These are phyloP conservation scores for Syzygium syzygioides DNA, from an alignment of 441 rosid species.

Conservation along the genomic window DNA sequence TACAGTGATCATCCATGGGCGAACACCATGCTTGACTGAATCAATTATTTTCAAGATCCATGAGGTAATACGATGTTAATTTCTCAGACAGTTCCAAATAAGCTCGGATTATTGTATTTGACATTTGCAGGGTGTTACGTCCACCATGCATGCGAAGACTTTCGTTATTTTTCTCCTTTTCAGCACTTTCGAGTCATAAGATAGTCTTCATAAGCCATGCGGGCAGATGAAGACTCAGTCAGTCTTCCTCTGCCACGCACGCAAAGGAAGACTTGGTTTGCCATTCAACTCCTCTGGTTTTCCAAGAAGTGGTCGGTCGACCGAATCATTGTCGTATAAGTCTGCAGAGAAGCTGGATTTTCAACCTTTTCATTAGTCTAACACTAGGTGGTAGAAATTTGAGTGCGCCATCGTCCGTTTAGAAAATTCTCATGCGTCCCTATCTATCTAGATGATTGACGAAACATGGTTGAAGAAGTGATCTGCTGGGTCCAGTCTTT, in stretches of 20 bases:
- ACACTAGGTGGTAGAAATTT: neutral
- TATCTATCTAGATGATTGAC: neutral
- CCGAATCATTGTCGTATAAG: fast-evolving
- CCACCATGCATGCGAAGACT: neutral
- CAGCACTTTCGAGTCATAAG: fast-evolving
- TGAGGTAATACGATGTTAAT: neutral
- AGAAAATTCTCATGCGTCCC: neutral
- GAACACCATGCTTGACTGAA: neutral
- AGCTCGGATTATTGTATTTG: neutral
- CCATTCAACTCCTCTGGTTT: neutral
- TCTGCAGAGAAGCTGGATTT: neutral
- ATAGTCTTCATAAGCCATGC: neutral
- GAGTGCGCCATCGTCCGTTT: neutral
- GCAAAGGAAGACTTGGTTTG: neutral
- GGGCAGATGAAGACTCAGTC: neutral
- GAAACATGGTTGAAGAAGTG: neutral
- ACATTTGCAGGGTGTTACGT: neutral
- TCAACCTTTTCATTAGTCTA: neutral
- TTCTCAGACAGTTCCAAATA: neutral
- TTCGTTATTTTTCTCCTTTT: neutral
- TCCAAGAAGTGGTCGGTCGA: neutral
- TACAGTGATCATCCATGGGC: neutral
- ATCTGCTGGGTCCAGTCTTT: neutral
- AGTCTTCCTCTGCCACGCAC: neutral
- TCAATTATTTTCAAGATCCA: neutral